phyloP scores from a whole-genome alignment of 371 early-diverging fungal genomes.

The Rhizopus stolonifer region DNA sequence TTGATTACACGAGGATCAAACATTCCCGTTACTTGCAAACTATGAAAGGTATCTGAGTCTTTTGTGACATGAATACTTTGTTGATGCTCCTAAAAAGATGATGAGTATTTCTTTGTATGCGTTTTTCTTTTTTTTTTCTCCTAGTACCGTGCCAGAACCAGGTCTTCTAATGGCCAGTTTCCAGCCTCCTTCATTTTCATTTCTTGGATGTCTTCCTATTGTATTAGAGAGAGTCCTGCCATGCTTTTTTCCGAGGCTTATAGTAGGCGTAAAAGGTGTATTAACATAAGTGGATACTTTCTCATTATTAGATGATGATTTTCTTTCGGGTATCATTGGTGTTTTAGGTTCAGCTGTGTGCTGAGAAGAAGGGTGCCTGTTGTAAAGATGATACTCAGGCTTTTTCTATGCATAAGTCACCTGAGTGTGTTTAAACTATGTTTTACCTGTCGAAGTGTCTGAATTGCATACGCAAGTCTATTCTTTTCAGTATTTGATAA shows the following conservation, averaged over 20 bases:
- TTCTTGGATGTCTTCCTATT: slow-evolving; percentile 4
- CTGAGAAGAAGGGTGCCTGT: not conserved
- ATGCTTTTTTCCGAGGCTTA: not conserved
- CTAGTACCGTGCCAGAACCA: not conserved
- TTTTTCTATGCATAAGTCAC: not conserved
- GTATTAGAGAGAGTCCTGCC: not conserved
- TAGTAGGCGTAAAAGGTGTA: slow-evolving; percentile 20
- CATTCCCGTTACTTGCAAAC: slow-evolving; percentile 45
- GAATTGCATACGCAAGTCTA: slow-evolving; percentile 29
- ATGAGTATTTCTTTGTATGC: not conserved
- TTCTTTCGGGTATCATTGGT: slow-evolving; percentile 30
- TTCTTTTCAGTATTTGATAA: slow-evolving; percentile 29
- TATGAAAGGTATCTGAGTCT: slow-evolving; percentile 41
- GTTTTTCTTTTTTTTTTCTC: not conserved
- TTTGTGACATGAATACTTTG: slow-evolving; percentile 15
- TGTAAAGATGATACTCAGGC: slow-evolving; percentile 11
- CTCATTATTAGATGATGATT: slow-evolving; percentile 29
- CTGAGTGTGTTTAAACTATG: not conserved
- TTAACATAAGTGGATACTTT: slow-evolving; percentile 26
- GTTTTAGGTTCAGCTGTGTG: slow-evolving; percentile 3
- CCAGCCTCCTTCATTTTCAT: slow-evolving; percentile 17
- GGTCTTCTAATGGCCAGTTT: slow-evolving; percentile 21
- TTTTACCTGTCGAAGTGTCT: slow-evolving; percentile 22
- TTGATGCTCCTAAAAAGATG: slow-evolving; percentile 2
- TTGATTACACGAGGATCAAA: slow-evolving; percentile 38